Percentiles rank a stretch among this genome's conserved stretches.
These are phyloP conservation scores for Solanum chiquidenum DNA, from an alignment of 257 asterid species.

Conservation along the genomic window DNA sequence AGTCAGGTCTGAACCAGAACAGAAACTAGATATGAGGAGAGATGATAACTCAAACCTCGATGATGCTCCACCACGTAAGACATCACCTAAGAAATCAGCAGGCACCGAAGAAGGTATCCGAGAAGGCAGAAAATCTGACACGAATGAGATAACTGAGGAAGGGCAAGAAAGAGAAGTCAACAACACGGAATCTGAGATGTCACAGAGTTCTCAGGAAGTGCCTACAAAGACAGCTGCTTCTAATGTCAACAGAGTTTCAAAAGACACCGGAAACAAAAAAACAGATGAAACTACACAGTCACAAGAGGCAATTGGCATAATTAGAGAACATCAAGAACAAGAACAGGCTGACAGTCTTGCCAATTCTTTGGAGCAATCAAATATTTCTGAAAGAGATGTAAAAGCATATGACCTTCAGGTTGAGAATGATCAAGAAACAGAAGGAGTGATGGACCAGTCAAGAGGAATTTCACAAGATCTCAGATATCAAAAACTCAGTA, in stretches of 20 bases:
- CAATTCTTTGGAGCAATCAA: not conserved
- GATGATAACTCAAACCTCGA: not conserved
- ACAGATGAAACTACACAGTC: not conserved
- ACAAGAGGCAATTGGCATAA: not conserved
- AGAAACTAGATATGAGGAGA: not conserved
- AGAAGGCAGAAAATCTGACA: not conserved
- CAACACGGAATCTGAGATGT: not conserved
- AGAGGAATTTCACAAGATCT: not conserved
- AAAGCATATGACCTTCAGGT: constrained; percentile 6
- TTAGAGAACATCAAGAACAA: not conserved
- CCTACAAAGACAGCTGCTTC: not conserved
- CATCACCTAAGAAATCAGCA: not conserved
- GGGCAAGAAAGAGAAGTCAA: not conserved
- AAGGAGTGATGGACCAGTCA: not conserved
- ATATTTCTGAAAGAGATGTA: not conserved
- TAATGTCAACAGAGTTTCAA: not conserved
- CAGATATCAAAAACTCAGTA: not conserved
- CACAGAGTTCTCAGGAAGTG: not conserved
- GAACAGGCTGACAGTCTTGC: not conserved
- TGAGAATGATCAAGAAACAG: constrained; percentile 18
- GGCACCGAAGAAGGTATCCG: not conserved
- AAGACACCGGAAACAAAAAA: not conserved
- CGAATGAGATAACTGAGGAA: not conserved
- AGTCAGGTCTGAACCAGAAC: not conserved
- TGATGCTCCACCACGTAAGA: not conserved